Base-by-base conservation (phyloP, 306 rosid species). In the Prosopis cineraria region DNA sequence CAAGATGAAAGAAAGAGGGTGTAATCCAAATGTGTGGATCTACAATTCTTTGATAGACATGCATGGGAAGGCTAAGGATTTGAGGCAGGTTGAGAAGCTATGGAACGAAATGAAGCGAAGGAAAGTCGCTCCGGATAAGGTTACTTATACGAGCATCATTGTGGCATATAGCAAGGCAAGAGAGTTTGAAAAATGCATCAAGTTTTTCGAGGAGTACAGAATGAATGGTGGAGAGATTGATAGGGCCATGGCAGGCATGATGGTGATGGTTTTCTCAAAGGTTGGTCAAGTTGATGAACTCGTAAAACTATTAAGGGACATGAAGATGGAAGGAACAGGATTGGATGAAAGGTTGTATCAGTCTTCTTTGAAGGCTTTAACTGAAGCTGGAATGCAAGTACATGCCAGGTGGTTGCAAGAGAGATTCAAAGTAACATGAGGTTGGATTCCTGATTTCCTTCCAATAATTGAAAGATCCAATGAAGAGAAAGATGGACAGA, bases 1-100 rank as follows among this genome's bases (percentile, higher is more conserved):
- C 0, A 87, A 87, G 87, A 92, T 92, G 97, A 92, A 92, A 83
- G 93, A 88, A 79, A 88, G 81, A 83, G 95, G 93, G 66, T 92
- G 95, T 53, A 45, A 83, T 68, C 91, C 95, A 7, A 90, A 90
- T 78, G 95, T 90, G 27, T 92, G 93, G 97, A 73, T 92, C 53
- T 92, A 92, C 82, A 92, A 92, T 67, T 82, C 91, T 17, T 79
- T 92, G 85, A 88, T 92, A 72, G 91, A 92, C 39, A 88, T 92
- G 90, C 93, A 92, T 78, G 97, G 95, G 43, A 90, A 71, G 78
- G 89, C 30, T 1, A 87, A 85, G 62, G 60, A 92, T 82, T 73
- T 90, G 82, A 90, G 81, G 83, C 93, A 87, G 45, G 85, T 90
- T 31, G 91, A 88, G 85, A 92, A 84, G 88, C 34, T 92, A 53